Base-by-base conservation (phyloP, 2,329 filamentous ascomycete genomes). In the Karstenula rhodostoma region DNA sequence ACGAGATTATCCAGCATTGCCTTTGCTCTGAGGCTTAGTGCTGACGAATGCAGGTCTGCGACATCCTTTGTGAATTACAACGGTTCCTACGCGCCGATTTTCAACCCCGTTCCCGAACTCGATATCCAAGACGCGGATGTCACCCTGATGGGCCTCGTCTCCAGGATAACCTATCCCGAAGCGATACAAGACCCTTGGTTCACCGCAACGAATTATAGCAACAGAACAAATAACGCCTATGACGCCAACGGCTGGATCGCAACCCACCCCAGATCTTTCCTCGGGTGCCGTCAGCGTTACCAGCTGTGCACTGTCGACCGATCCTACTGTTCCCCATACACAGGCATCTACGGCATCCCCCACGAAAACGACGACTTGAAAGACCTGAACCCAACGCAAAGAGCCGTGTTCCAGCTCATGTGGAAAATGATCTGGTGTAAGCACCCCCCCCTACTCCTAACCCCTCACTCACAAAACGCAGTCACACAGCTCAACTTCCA, bases 261-360 rank as follows among this genome's bases (percentile, higher is more conserved):
- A 2, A 57, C 57, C 13, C 48, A 64, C 33, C 19, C 55, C 1
- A n/a, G 56, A 17, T 55, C 61, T 15, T 66, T 62, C 50, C 40
- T 66, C 15, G 59, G 54, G 17, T 66, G 64, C 33, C 25, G 49
- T 35, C 61, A 66, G 35, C 54, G 46, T 5, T 64, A 64, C 42
- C 53, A 62, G 48, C 52, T 66, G 15, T 66, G 64, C 56, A 56
- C 57, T 19, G 13, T 23, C 9, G 57, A 57, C 29, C 25, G 37
- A 10, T 57, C 23, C 7, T 22, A 37, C 8, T 65, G 62, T 52
- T 58, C 62, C 4, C 57, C 60, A 1, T 51, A 56, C 22, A 62
- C 60, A 1, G 58, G 57, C 12, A 7, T 65, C 2, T 58, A 62
- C 49, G 47, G 25, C 43, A 40, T 62, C 4, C 15, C 33, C 6